A percentile compares a stretch with the other conserved stretches of the same genome.
Evolutionary conservation across 2,329 filamentous ascomycete species (phyloP).

Genomic region (Fusarium nurragi): DNA sequence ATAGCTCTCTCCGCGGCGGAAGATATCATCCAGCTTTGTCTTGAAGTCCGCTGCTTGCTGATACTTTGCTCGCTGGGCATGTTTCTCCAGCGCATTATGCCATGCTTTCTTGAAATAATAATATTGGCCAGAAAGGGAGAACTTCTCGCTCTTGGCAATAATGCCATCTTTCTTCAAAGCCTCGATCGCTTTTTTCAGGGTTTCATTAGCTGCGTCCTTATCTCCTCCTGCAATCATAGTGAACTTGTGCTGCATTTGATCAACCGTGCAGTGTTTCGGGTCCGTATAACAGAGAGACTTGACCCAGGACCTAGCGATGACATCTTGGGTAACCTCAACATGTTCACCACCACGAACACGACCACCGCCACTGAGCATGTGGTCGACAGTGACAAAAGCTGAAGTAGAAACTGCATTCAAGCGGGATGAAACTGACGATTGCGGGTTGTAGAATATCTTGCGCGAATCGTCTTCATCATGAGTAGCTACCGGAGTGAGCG

Average conservation of each 20-base stretch:
- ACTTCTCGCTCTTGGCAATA: slow-evolving; percentile 67
- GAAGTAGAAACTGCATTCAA: slow-evolving; percentile 64
- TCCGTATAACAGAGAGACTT: slow-evolving; percentile 66
- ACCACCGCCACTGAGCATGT: slow-evolving; percentile 7
- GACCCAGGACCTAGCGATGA: slow-evolving; percentile 67
- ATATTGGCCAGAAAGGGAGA: slow-evolving; percentile 64
- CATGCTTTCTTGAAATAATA: slow-evolving; percentile 72
- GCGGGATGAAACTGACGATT: slow-evolving; percentile 65
- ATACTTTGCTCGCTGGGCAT: slow-evolving; percentile 64
- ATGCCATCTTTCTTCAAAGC: slow-evolving; percentile 62
- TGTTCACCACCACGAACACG: neutral
- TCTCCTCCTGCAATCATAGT: slow-evolving; percentile 57
- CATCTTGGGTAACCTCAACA: slow-evolving; percentile 45
- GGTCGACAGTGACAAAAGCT: slow-evolving; percentile 49
- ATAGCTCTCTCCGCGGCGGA: slow-evolving; percentile 55
- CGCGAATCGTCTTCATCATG: slow-evolving; percentile 57
- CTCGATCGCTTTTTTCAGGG: slow-evolving; percentile 60
- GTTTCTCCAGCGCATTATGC: slow-evolving; percentile 64
- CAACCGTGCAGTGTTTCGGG: slow-evolving; percentile 58
- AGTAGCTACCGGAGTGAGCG: slow-evolving; percentile 50
- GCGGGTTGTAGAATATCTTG: slow-evolving; percentile 64
- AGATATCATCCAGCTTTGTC: slow-evolving; percentile 64
- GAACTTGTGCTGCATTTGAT: slow-evolving; percentile 61
- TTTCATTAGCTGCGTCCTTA: slow-evolving; percentile 52
- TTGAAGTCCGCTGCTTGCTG: slow-evolving; percentile 70